Percentiles rank a stretch among this genome's conserved stretches.
Conservation (phyloP, 2,329 filamentous ascomycete species). For the Fusarium xylarioides region DNA sequence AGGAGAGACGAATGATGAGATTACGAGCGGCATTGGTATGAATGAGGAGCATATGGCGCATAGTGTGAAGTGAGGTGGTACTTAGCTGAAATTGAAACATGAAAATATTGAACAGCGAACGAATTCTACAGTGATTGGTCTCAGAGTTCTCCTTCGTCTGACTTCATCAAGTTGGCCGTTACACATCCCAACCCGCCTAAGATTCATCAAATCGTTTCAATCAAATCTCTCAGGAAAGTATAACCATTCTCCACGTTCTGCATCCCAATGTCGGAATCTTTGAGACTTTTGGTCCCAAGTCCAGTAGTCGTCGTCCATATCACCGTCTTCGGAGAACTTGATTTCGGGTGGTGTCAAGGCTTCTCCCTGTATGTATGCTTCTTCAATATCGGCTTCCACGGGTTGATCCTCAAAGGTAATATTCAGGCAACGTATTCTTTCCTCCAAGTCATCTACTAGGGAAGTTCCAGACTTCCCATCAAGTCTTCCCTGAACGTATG, state of each 20-base stretch:
- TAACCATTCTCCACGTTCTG: slow-evolving; percentile 32
- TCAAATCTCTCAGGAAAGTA: slow-evolving; percentile 40
- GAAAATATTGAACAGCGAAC: neutral
- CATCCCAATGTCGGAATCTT: slow-evolving; percentile 39
- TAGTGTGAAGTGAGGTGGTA: neutral
- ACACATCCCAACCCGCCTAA: neutral
- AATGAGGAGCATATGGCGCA: neutral
- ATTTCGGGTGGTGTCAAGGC: slow-evolving; percentile 31
- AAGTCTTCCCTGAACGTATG: slow-evolving; percentile 13
- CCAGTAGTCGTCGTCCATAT: slow-evolving; percentile 37
- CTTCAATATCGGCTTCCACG: neutral
- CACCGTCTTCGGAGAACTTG: slow-evolving; percentile 29
- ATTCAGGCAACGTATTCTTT: slow-evolving; percentile 2
- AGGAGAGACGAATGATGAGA: neutral
- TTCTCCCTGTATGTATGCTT: slow-evolving; percentile 31
- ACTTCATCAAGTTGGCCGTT: neutral
- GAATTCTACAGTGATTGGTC: neutral
- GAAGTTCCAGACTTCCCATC: neutral
- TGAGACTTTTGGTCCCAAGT: slow-evolving; percentile 27
- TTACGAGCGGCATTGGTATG: neutral
- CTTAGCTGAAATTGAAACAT: neutral
- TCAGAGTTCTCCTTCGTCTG: neutral
- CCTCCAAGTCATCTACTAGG: slow-evolving; percentile 2
- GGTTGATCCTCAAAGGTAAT: neutral
- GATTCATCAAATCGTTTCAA: slow-evolving; percentile 7